These are phyloP conservation scores for Debaryomyces coudertii DNA, from an alignment of 1,139 yeast genomes.

Conservation along the genomic window DNA sequence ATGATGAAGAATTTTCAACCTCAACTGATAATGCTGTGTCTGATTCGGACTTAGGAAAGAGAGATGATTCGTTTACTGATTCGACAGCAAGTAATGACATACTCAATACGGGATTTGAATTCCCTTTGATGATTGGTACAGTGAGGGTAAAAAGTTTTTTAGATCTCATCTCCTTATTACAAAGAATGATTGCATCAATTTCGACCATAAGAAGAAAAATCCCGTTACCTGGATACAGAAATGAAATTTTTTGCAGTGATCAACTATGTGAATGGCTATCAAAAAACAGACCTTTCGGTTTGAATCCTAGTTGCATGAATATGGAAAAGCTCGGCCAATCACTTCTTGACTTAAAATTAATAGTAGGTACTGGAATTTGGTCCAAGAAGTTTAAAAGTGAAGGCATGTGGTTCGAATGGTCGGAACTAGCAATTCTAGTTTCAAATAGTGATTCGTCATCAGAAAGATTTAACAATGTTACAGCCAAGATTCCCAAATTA, in stretches of 20 bases:
- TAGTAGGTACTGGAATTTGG: slow-evolving; percentile 37
- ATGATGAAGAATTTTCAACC: slow-evolving; percentile 10
- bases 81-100: background rate
- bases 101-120: slow-evolving; percentile 22
- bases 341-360: slow-evolving; percentile 38
- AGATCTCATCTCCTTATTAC: slow-evolving; percentile 25
- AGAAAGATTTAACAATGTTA: background rate
- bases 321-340: slow-evolving; percentile 49
- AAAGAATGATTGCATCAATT: slow-evolving; percentile 28
- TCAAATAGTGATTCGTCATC: slow-evolving; percentile 18
- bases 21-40: background rate
- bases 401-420: slow-evolving; percentile 54
- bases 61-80: background rate
- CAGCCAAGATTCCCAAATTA: slow-evolving; percentile 7
- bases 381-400: slow-evolving; percentile 45
- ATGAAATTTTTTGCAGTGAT: slow-evolving; percentile 45
- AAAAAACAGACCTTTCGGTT: slow-evolving; percentile 34
- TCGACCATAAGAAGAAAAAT: slow-evolving; percentile 37
- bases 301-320: slow-evolving; percentile 43
- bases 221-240: slow-evolving; percentile 46
- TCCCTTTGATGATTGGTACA: slow-evolving; percentile 41
- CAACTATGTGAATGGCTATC: slow-evolving; percentile 36
- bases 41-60: slow-evolving; percentile 3
- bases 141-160: slow-evolving; percentile 21
- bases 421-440: slow-evolving; percentile 35